These are phyloP conservation scores for Symbiodinium natans DNA, from an alignment of 73 alveolate genomes.

Conservation along the genomic window DNA sequence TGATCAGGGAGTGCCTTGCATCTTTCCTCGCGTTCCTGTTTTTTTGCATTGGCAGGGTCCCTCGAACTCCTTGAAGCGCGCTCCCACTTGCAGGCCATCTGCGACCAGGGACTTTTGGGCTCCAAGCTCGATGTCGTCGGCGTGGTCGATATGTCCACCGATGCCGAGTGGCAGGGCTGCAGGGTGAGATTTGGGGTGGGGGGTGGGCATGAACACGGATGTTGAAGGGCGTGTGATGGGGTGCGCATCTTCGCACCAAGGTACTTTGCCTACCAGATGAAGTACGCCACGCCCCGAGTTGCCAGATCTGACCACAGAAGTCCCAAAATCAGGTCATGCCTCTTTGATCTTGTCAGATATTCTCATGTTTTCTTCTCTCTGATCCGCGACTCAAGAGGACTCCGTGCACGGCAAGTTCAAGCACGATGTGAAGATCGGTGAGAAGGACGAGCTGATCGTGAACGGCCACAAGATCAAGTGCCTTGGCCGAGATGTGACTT, in stretches of 20 bases:
- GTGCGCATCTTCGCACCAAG: background rate
- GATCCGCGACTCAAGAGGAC: background rate
- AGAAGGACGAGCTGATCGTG: conserved; percentile 39
- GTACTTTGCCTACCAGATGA: conserved; percentile 69
- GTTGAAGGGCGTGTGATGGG: too few relatives aligned
- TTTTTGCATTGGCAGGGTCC: background rate
- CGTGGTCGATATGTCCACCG: conserved; percentile 76
- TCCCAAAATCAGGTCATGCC: too few relatives aligned
- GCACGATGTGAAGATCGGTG: conserved; percentile 42
- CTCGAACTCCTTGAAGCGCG: background rate
- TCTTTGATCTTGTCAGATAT: too few relatives aligned
- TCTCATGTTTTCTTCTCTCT: too few relatives aligned
- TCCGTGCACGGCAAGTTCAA: conserved; percentile 4
- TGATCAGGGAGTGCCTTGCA: conserved; percentile 1
- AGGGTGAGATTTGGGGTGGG: too few relatives aligned
- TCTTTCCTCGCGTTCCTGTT: background rate
- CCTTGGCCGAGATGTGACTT: background rate
- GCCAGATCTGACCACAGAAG: too few relatives aligned
- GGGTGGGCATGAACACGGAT: too few relatives aligned
- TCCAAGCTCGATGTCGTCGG: conserved; percentile 80
- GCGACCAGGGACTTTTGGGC: conserved; percentile 79
- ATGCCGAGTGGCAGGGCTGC: background rate
- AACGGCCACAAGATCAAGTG: conserved; percentile 21
- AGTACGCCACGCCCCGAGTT: conserved; percentile 72
- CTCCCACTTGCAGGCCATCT: conserved; percentile 34